Evolutionary conservation across 305 asterid species (phyloP).

Genomic region (Fraxinus paxiana): DNA sequence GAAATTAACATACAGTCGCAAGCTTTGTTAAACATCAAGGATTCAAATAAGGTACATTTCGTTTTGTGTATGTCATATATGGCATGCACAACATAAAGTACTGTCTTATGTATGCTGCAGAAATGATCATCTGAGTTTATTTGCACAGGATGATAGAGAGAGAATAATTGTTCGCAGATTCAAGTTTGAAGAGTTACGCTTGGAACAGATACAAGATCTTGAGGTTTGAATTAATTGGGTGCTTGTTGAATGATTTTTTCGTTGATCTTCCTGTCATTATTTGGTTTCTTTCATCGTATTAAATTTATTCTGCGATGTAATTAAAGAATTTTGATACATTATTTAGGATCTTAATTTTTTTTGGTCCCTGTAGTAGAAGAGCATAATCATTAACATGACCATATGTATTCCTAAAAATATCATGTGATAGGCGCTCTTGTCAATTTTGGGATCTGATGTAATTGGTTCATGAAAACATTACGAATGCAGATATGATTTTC

Average conservation of each 20-base stretch:
- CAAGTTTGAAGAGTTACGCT: constrained; percentile 88
- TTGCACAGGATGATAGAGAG: constrained; percentile 89
- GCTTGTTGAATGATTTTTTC: background rate
- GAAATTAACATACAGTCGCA: constrained; percentile 82
- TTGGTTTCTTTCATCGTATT: background rate
- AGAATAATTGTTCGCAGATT: constrained; percentile 79
- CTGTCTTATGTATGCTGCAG: background rate
- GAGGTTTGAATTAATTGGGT: constrained; percentile 54
- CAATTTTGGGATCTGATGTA: background rate
- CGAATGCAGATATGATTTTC: background rate
- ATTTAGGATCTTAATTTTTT: background rate
- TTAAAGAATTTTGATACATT: background rate
- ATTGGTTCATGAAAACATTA: background rate
- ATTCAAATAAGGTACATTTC: constrained; percentile 73
- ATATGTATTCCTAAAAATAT: background rate
- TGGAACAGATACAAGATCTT: constrained; percentile 97
- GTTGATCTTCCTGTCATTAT: constrained; percentile 15
- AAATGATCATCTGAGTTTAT: constrained; percentile 18
- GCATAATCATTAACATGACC: background rate
- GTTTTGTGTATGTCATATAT: background rate
- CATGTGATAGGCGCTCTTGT: background rate
- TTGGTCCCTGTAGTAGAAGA: background rate
- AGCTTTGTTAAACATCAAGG: constrained; percentile 72
- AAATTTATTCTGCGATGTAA: background rate
- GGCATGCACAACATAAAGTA: background rate